Evolutionary conservation across 1,284 basidiomycete genomes (phyloP).

Genomic region (Inonotus obliquus): DNA sequence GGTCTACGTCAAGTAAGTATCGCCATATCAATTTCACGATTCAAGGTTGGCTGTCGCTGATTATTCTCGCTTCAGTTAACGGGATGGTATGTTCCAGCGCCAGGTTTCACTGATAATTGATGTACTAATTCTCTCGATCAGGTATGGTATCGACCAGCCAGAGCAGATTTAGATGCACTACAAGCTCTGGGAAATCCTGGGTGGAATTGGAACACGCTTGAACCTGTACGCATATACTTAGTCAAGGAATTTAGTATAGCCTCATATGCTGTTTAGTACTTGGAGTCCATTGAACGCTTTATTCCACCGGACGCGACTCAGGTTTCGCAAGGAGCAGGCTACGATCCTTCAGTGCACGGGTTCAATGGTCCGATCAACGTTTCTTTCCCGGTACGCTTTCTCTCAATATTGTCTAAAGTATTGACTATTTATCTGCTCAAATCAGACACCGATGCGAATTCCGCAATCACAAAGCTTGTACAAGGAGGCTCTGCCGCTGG

Average conservation of each 20-base stretch:
- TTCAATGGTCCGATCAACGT: slow-evolving; percentile 22
- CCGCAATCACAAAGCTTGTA: slow-evolving; percentile 22
- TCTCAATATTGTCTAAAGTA: not conserved
- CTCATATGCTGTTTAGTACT: not conserved
- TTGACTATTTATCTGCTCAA: not conserved
- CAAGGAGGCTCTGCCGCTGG: slow-evolving; percentile 23
- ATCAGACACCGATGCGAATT: slow-evolving; percentile 22
- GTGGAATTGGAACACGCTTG: slow-evolving; percentile 22
- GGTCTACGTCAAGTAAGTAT: slow-evolving; percentile 12
- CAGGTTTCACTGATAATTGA: not conserved
- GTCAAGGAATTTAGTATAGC: not conserved
- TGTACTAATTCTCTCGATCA: not conserved
- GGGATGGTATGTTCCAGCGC: slow-evolving; percentile 2
- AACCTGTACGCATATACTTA: slow-evolving; percentile 3
- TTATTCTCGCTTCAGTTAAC: not conserved
- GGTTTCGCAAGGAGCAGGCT: slow-evolving; percentile 22
- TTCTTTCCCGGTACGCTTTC: slow-evolving; percentile 21
- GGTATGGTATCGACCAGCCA: slow-evolving; percentile 18
- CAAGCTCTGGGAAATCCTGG: slow-evolving; percentile 20
- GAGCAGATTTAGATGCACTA: slow-evolving; percentile 18
- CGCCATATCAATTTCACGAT: not conserved
- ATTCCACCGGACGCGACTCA: slow-evolving; percentile 20
- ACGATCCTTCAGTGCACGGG: slow-evolving; percentile 21
- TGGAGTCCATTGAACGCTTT: slow-evolving; percentile 17
- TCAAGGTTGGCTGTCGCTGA: not conserved